These are phyloP conservation scores for Fusarium continuum DNA, from an alignment of 2,329 filamentous ascomycete genomes.

Conservation along the genomic window DNA sequence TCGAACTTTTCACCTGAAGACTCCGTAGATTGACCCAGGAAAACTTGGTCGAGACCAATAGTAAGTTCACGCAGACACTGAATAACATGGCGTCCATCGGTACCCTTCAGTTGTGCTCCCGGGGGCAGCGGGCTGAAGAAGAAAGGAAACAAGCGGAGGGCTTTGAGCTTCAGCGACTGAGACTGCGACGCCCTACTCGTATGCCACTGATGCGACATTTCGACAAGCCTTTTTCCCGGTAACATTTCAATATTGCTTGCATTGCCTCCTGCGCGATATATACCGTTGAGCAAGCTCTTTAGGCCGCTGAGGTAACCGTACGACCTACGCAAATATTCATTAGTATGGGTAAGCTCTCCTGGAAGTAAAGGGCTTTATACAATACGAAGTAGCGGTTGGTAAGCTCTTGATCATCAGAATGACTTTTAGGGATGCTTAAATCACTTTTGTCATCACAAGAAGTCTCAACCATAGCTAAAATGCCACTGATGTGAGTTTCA, in stretches of 20 bases:
- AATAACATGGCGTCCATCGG: neutral
- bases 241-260: neutral
- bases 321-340: neutral
- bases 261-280: neutral
- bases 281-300: conserved; percentile 8
- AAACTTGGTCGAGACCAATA: neutral
- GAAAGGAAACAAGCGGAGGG: conserved; percentile 2
- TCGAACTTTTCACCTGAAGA: neutral
- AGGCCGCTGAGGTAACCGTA: conserved; percentile 3
- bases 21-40: fast-evolving
- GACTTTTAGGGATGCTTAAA: neutral
- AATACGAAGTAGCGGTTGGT: conserved; percentile 8
- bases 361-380: neutral
- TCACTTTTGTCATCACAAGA: neutral
- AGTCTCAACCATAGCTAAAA: conserved; percentile 13
- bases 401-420: neutral
- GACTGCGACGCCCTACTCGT: neutral
- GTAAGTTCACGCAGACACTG: neutral
- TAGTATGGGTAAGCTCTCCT: neutral
- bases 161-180: neutral
- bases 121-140: conserved; percentile 1
- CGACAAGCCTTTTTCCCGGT: neutral
- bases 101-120: neutral
- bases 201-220: conserved; percentile 14
- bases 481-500: conserved; percentile 8